phyloP scores from a whole-genome alignment of 306 rosid species.

The Quercus alba region DNA sequence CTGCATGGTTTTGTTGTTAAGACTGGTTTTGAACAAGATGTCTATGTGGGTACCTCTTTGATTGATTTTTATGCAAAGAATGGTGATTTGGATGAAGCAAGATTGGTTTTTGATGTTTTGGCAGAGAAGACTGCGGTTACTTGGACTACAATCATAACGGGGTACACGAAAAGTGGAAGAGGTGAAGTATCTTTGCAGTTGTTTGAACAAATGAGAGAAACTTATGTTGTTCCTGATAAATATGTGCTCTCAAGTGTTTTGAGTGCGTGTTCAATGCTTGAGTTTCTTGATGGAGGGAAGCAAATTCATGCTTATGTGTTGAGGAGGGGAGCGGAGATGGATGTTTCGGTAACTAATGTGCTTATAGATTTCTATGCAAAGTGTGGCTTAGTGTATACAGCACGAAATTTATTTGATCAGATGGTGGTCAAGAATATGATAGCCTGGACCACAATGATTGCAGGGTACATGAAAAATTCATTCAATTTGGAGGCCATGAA shows the following conservation, averaged over 20 bases:
- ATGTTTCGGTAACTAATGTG: slow-evolving; percentile 67
- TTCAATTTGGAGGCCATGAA: slow-evolving; percentile 58
- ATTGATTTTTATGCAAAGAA: slow-evolving; percentile 65
- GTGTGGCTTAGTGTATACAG: slow-evolving; percentile 63
- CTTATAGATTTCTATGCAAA: slow-evolving; percentile 73
- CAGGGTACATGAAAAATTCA: slow-evolving; percentile 90
- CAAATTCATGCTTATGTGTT: slow-evolving; percentile 74
- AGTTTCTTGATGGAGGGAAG: slow-evolving; percentile 68
- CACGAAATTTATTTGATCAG: slow-evolving; percentile 49
- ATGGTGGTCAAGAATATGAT: slow-evolving; percentile 51
- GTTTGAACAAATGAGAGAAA: slow-evolving; percentile 61
- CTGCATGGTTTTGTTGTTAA: slow-evolving; percentile 59
- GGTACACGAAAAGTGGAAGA: slow-evolving; percentile 62
- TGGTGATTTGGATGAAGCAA: slow-evolving; percentile 59
- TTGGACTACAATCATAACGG: slow-evolving; percentile 77
- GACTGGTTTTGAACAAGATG: slow-evolving; percentile 61
- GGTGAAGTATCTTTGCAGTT: slow-evolving; percentile 64
- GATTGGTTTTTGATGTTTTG: slow-evolving; percentile 58
- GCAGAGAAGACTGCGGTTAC: slow-evolving; percentile 54
- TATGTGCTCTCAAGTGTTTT: slow-evolving; percentile 77
- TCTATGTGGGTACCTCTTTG: slow-evolving; percentile 81
- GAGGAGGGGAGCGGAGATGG: slow-evolving; percentile 63
- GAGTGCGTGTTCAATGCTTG: slow-evolving; percentile 66
- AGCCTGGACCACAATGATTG: slow-evolving; percentile 91
- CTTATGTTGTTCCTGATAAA: slow-evolving; percentile 49